Evolutionary conservation across 192 early-diverging fungal species (phyloP).

Genomic region (Gigaspora rosea): DNA sequence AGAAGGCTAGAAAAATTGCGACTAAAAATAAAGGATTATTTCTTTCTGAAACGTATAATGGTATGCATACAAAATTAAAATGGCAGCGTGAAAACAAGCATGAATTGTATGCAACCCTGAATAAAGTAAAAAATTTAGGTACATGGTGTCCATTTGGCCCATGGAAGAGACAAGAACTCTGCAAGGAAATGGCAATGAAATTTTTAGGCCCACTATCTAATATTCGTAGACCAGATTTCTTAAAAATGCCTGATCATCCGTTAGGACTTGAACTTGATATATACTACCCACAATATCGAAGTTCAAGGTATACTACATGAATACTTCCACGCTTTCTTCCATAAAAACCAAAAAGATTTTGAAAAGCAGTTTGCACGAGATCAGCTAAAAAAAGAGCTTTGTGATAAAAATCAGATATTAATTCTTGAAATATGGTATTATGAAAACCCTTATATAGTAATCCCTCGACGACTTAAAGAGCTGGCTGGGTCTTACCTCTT

Average conservation of each 20-base stretch:
- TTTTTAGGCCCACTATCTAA: background rate
- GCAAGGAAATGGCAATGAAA: background rate
- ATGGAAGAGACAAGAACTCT: constrained; percentile 4
- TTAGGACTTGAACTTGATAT: constrained; percentile 24
- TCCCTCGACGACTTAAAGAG: background rate
- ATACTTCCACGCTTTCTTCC: background rate
- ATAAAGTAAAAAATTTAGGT: constrained; percentile 20
- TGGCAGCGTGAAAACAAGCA: constrained; percentile 15
- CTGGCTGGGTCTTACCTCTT: constrained; percentile 13
- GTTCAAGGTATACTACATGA: constrained; percentile 16
- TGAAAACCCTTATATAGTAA: constrained; percentile 11
- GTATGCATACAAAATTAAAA: background rate
- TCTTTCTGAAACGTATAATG: constrained; percentile 22
- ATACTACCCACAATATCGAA: constrained; percentile 17
- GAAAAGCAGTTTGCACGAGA: constrained; percentile 12
- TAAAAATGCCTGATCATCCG: constrained; percentile 19
- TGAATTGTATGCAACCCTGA: constrained; percentile 10
- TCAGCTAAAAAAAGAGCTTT: constrained; percentile 17
- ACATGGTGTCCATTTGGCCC: constrained; percentile 19
- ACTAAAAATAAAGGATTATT: constrained; percentile 9
- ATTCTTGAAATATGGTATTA: constrained; percentile 8
- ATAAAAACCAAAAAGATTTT: constrained; percentile 16
- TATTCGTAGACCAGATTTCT: constrained; percentile 8
- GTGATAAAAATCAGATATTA: constrained; percentile 10
- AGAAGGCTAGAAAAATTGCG: constrained; percentile 11